Evolutionary conservation across 768 basidiomycete genomes (phyloP).

Genomic region (Naganishia kalamii): DNA sequence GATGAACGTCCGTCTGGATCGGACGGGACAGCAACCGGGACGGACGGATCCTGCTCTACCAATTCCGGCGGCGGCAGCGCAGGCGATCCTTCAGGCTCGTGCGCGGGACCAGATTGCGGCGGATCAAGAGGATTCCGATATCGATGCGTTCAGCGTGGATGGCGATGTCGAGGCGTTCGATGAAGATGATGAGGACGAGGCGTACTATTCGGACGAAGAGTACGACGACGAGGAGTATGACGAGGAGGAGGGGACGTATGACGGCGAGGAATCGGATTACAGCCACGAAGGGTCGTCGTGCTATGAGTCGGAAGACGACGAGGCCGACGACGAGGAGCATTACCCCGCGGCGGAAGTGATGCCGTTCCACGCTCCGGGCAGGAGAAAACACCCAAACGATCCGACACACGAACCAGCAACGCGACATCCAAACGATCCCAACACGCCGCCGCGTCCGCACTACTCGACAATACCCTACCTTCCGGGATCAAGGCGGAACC

Average conservation of each 20-base stretch:
- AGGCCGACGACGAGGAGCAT: not conserved
- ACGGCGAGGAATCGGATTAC: not conserved
- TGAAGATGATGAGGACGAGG: not conserved
- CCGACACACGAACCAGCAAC: not conserved
- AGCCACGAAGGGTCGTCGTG: not conserved
- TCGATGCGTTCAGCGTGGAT: conserved; percentile 3
- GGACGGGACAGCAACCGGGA: not conserved
- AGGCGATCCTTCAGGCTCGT: not conserved
- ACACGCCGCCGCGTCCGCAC: not conserved
- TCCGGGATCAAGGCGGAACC: not conserved
- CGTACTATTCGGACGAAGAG: conserved; percentile 6
- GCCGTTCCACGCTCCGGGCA: not conserved
- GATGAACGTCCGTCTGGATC: not conserved
- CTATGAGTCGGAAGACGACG: conserved; percentile 20
- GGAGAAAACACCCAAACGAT: not conserved
- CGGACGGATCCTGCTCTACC: not conserved
- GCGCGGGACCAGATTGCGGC: not conserved
- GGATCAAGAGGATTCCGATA: not conserved
- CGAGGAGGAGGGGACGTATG: not conserved
- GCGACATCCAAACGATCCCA: not conserved
- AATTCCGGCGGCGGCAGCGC: not conserved
- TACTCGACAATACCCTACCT: not conserved
- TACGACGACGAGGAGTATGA: conserved; percentile 8
- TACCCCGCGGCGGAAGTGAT: not conserved
- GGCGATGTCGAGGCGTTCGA: not conserved